Evolutionary conservation across 2,329 filamentous ascomycete species (phyloP).

Genomic region (Neobulgaria alba): DNA sequence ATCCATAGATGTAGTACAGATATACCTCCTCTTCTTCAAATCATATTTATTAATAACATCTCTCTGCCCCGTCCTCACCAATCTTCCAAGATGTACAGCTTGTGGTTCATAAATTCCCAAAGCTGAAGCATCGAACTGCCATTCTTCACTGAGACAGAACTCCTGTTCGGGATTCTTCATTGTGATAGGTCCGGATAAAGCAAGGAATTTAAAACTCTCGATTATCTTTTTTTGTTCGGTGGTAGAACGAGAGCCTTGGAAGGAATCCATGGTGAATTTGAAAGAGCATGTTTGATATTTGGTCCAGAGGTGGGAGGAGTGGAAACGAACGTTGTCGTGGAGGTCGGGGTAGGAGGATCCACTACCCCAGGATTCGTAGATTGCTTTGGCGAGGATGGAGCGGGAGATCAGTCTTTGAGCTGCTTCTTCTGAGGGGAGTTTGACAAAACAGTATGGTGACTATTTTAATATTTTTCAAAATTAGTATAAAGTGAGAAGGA

Average conservation of each 20-base stretch:
- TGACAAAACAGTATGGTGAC: slow-evolving; percentile 81
- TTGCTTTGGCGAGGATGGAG: slow-evolving; percentile 71
- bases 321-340: slow-evolving; percentile 52
- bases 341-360: slow-evolving; percentile 59
- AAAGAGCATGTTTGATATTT: slow-evolving; percentile 60
- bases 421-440: slow-evolving; percentile 53
- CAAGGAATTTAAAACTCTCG: slow-evolving; percentile 70
- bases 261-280: slow-evolving; percentile 79
- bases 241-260: slow-evolving; percentile 60
- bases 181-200: slow-evolving; percentile 67
- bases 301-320: slow-evolving; percentile 57
- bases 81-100: slow-evolving; percentile 62
- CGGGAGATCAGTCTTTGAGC: slow-evolving; percentile 62
- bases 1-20: slow-evolving; percentile 96
- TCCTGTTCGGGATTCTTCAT: slow-evolving; percentile 66
- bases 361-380: slow-evolving; percentile 83
- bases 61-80: slow-evolving; percentile 57
- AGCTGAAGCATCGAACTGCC: slow-evolving; percentile 45
- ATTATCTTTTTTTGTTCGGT: slow-evolving; percentile 65
- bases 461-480: slow-evolving; percentile 34
- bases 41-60: slow-evolving; percentile 67
- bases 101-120: slow-evolving; percentile 45
- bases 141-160: slow-evolving; percentile 80
- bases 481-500: slow-evolving; percentile 11
- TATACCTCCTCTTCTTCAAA: slow-evolving; percentile 87